Percentiles rank a stretch among this genome's conserved stretches.
phyloP scores from a whole-genome alignment of 805 yeast species.

The Sugiyamaella boreocaroliniensis region DNA sequence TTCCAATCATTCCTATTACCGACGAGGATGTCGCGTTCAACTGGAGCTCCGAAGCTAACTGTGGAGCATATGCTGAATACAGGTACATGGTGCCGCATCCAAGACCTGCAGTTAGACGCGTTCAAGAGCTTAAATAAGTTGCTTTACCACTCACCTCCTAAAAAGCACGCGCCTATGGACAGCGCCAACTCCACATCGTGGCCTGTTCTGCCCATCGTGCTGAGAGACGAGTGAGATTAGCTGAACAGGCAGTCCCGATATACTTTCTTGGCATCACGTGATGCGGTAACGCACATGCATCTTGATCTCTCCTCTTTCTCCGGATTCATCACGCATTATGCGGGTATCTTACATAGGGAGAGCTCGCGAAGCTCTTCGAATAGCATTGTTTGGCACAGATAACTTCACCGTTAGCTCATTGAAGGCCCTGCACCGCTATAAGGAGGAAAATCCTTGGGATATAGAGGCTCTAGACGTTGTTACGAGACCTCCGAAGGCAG shows the following conservation, averaged over 20 bases:
- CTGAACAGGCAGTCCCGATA: background rate
- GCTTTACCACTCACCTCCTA: constrained; percentile 11
- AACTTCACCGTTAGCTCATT: constrained; percentile 56
- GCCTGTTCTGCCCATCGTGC: background rate
- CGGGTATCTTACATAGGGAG: background rate
- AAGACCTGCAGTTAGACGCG: constrained; percentile 33
- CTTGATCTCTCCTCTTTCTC: background rate
- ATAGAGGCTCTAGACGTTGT: constrained; percentile 48
- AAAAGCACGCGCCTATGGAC: constrained; percentile 15
- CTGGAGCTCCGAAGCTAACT: constrained; percentile 50
- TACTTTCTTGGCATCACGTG: background rate
- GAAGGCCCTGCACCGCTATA: constrained; percentile 30
- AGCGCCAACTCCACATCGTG: constrained; percentile 8
- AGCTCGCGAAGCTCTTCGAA: constrained; percentile 13
- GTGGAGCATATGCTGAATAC: constrained; percentile 74
- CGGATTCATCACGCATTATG: background rate
- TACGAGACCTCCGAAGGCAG: constrained; percentile 54
- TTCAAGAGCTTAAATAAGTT: too few species aligned
- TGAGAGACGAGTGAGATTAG: background rate
- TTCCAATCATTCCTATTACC: constrained; percentile 58
- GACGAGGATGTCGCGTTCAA: constrained; percentile 61
- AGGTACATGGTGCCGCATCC: constrained; percentile 70
- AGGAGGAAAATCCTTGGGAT: constrained; percentile 15
- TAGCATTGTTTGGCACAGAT: constrained; percentile 79
- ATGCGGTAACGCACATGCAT: too few species aligned